A percentile compares a stretch with the other conserved stretches of the same genome.
phyloP scores from a whole-genome alignment of 2,329 filamentous ascomycete species.

The Cercospora beticola region DNA sequence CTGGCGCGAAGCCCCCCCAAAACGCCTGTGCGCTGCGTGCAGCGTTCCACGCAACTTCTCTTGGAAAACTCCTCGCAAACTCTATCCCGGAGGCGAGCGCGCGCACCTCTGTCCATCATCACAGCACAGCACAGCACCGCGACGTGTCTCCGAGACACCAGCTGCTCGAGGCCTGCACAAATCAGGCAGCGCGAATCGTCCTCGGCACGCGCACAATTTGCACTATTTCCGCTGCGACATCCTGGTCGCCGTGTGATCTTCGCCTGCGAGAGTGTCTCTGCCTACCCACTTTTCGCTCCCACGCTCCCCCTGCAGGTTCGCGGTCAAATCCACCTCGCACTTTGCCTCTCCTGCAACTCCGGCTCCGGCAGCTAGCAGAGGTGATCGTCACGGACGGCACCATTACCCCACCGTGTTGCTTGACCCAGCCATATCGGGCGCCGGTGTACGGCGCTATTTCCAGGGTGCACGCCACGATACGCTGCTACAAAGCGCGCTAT shows the following conservation, averaged over 20 bases:
- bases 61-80: constrained; percentile 14
- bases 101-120: neutral
- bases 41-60: constrained; percentile 17
- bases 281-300: constrained; percentile 27
- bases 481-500: constrained; percentile 32
- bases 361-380: constrained; percentile 32
- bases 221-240: constrained; percentile 4
- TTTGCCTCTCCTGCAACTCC: constrained; percentile 25
- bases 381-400: constrained; percentile 32
- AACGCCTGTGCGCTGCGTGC: constrained; percentile 15
- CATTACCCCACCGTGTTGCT: constrained; percentile 38
- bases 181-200: neutral
- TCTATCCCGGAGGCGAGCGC: constrained; percentile 11
- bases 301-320: constrained; percentile 23
- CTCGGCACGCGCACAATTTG: constrained; percentile 11
- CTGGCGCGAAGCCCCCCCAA: constrained; percentile 19
- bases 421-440: constrained; percentile 34
- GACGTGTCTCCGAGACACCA: neutral
- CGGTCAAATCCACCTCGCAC: constrained; percentile 28
- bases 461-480: constrained; percentile 40
- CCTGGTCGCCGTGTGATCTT: constrained; percentile 11
- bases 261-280: constrained; percentile 19
- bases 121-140: neutral
- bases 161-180: neutral
- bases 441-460: constrained; percentile 38